Evolutionary conservation across 2,329 filamentous ascomycete genomes (phyloP).

Genomic region (Thermoascus crustaceus): DNA sequence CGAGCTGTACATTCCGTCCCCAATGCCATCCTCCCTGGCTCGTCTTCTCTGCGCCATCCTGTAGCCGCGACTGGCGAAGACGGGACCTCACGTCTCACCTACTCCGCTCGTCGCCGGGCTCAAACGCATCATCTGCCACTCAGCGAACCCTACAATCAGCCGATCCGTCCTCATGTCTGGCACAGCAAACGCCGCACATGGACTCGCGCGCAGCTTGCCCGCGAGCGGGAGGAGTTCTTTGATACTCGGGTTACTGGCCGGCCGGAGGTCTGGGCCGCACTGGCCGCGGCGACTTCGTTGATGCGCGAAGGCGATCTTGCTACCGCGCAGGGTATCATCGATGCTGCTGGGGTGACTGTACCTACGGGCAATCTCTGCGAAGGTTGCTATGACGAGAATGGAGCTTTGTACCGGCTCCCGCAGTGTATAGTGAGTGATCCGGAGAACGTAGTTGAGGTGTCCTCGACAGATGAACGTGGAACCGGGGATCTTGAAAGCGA

Average conservation of each 20-base stretch:
- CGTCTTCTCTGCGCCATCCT: conserved; percentile 6
- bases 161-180: conserved; percentile 60
- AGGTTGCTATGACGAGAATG: conserved; percentile 63
- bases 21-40: conserved; percentile 10
- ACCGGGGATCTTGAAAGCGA: conserved; percentile 21
- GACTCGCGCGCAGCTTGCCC: conserved; percentile 60
- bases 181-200: conserved; percentile 54
- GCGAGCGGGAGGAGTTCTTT: conserved; percentile 76
- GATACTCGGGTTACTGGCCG: conserved; percentile 77
- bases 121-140: conserved; percentile 23
- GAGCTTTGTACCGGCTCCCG: conserved; percentile 61
- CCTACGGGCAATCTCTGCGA: conserved; percentile 65
- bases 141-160: conserved; percentile 60
- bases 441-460: conserved; percentile 40
- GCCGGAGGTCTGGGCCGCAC: conserved; percentile 69
- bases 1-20: conserved; percentile 9
- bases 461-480: conserved; percentile 15
- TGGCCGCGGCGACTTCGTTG: conserved; percentile 59
- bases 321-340: conserved; percentile 72
- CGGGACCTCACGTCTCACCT: conserved; percentile 6
- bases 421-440: conserved; percentile 63
- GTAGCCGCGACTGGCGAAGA: conserved; percentile 8
- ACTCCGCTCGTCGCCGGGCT: conserved; percentile 9
- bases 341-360: conserved; percentile 67
- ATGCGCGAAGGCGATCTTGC: conserved; percentile 55